Base-by-base conservation (phyloP, 2,329 filamentous ascomycete species). In the Talaromyces sp. region DNA sequence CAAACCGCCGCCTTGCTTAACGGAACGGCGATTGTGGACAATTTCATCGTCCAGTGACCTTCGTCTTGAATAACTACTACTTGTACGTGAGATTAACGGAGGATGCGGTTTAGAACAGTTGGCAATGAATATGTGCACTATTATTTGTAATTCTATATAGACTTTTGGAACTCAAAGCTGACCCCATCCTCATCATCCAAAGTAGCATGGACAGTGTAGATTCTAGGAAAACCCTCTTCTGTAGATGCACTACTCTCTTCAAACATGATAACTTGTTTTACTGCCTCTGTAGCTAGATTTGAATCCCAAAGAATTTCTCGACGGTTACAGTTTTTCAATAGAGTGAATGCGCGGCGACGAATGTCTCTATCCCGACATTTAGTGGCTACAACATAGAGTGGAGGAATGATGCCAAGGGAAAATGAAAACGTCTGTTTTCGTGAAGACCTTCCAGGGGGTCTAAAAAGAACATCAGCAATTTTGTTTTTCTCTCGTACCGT, bases 11-110 rank as follows among this genome's bases (percentile, higher is more conserved):
- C 72, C n/a, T 68, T 84, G 11, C 54, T 68, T 11, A 75, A 80
- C 62, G 80, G 79, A 6, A 77, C 74, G 15, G 81, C 80, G 0
- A 59, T 77, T 17, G 70, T 83, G 17, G 69, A 75, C 63, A 72
- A 83, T 63, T 83, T 75, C 59, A 72, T 81, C 55, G 69, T 82
- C 17, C 9, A 4, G 3, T 54, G 27, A 17, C 28, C 27, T 5
- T 33, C 13, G 17, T 17, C 28, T n/a, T 54, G 28, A 54, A 11
- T 53, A 39, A 8, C 15, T 8, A 39, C 36, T 7, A 39, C 17
- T 3, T 39, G 17, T n/a, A 39, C 8, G 17, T 39, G 17, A 39
- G 17, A 9, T 39, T n/a, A 39, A 7, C 36, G 36, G 1, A 39
- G 36, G 6, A 39, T n/a, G 8, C 2, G n/a, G 5, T 39, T 39